Evolutionary conservation across 805 yeast species (phyloP).

Genomic region (Maudiozyma bulderi): DNA sequence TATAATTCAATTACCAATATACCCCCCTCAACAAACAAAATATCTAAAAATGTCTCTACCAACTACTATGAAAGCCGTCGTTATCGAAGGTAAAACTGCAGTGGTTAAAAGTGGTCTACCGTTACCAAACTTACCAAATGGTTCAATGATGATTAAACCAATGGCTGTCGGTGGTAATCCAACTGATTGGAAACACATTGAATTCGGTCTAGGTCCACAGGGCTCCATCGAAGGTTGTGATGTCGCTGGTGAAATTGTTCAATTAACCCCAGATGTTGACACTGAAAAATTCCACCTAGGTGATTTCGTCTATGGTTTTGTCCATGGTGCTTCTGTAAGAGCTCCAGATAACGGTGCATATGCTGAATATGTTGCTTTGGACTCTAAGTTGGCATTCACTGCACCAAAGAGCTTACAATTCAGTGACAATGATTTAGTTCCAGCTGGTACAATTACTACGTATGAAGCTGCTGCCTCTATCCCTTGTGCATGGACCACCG

Average conservation of each 20-base stretch:
- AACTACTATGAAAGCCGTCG: conserved; percentile 33
- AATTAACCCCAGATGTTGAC: conserved; percentile 33
- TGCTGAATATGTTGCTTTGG: conserved; percentile 39
- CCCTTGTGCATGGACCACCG: conserved; percentile 45
- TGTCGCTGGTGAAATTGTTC: conserved; percentile 16
- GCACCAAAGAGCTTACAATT: conserved; percentile 7
- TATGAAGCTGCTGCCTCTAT: conserved; percentile 61
- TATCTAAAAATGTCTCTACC: conserved; percentile 10
- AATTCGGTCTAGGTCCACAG: conserved; percentile 29
- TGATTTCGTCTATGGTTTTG: conserved; percentile 45
- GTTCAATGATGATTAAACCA: conserved; percentile 37
- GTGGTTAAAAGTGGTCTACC: conserved; percentile 22
- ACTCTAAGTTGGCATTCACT: conserved; percentile 15
- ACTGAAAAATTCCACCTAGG: conserved; percentile 35
- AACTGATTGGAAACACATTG: conserved; percentile 59
- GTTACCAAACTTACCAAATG: conserved; percentile 22
- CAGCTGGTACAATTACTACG: conserved; percentile 34
- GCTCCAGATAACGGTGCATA: conserved; percentile 45
- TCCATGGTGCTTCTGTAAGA: conserved; percentile 43
- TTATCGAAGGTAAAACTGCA: conserved; percentile 28
- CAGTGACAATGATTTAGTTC: conserved; percentile 18
- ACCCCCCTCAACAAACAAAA: not conserved
- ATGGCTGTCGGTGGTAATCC: conserved; percentile 55
- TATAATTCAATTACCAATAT: too few relatives aligned
- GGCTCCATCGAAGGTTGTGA: conserved; percentile 53